Evolutionary conservation across 495 filamentous ascomycete genomes (phyloP).

Genomic region (Barbatosphaeria neglecta): DNA sequence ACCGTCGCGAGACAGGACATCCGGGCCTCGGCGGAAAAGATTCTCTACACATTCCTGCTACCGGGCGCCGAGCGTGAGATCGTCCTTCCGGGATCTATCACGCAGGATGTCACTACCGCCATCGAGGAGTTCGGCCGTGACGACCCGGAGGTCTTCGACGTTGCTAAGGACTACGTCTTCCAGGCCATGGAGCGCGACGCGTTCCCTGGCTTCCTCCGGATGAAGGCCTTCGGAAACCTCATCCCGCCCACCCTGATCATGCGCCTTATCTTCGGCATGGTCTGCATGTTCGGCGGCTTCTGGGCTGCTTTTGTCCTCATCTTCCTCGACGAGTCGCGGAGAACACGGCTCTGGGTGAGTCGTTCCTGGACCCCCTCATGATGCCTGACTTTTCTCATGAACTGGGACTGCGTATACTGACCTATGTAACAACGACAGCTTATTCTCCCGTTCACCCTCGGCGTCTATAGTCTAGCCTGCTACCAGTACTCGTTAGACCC

Average conservation of each 20-base stretch:
- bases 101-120: conserved; percentile 62
- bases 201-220: conserved; percentile 88
- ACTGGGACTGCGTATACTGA: conserved; percentile 11
- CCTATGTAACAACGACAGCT: conserved; percentile 44
- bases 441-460: conserved; percentile 86
- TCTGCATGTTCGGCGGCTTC: conserved; percentile 80
- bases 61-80: conserved; percentile 93
- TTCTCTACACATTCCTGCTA: conserved; percentile 89
- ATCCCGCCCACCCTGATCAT: conserved; percentile 78
- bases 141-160: conserved; percentile 93
- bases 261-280: conserved; percentile 72
- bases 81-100: conserved; percentile 75
- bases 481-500: conserved; percentile 95
- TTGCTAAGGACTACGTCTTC: conserved; percentile 97
- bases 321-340: conserved; percentile 66
- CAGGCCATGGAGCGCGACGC: conserved; percentile 99
- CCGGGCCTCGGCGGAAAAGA: conserved; percentile 88
- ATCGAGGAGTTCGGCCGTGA: conserved; percentile 86
- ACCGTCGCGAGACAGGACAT: conserved; percentile 80
- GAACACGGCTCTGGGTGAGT: conserved; percentile 73
- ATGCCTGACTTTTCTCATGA: background rate
- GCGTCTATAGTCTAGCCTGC: conserved; percentile 73
- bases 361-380: background rate
- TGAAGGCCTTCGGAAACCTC: conserved; percentile 89
- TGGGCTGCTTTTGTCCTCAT: conserved; percentile 91